Conservation (phyloP, 495 filamentous ascomycete genomes). For the Penicillium lagena region DNA sequence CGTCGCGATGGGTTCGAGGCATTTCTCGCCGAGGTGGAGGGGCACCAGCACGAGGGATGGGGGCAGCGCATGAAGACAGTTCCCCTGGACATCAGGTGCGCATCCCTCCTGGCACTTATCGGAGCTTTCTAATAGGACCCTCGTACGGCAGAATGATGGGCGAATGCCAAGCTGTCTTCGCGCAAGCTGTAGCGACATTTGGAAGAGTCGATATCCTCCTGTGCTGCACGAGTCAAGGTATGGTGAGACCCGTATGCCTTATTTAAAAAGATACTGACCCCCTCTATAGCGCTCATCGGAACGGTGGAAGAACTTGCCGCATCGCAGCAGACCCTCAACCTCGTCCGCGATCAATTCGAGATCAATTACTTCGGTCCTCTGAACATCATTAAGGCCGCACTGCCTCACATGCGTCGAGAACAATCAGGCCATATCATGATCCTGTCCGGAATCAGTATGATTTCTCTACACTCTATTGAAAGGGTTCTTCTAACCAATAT, state of each 20-base stretch:
- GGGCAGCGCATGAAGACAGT: conserved; percentile 34
- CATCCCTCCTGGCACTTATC: neutral
- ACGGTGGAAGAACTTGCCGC: conserved; percentile 86
- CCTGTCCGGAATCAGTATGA: conserved; percentile 73
- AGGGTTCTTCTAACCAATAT: conserved; percentile 10
- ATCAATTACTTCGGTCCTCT: conserved; percentile 90
- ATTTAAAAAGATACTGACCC: neutral
- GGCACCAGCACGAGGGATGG: conserved; percentile 46
- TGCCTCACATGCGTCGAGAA: conserved; percentile 73
- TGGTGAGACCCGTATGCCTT: neutral
- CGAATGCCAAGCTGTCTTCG: conserved; percentile 73
- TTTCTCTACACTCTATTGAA: neutral
- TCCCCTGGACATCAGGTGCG: conserved; percentile 47
- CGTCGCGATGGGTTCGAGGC: conserved; percentile 45
- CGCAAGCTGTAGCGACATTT: conserved; percentile 77
- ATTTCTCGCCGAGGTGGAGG: conserved; percentile 64
- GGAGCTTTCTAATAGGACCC: neutral
- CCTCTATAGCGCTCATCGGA: conserved; percentile 65
- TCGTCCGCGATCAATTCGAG: conserved; percentile 89
- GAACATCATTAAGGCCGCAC: conserved; percentile 86
- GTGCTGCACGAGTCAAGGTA: conserved; percentile 81
- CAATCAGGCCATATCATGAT: conserved; percentile 84
- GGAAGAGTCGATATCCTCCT: conserved; percentile 84
- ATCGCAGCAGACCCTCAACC: conserved; percentile 61
- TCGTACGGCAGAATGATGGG: conserved; percentile 32